Base-by-base conservation (phyloP, 2,329 filamentous ascomycete species). In the Cytospora paraplurivora region DNA sequence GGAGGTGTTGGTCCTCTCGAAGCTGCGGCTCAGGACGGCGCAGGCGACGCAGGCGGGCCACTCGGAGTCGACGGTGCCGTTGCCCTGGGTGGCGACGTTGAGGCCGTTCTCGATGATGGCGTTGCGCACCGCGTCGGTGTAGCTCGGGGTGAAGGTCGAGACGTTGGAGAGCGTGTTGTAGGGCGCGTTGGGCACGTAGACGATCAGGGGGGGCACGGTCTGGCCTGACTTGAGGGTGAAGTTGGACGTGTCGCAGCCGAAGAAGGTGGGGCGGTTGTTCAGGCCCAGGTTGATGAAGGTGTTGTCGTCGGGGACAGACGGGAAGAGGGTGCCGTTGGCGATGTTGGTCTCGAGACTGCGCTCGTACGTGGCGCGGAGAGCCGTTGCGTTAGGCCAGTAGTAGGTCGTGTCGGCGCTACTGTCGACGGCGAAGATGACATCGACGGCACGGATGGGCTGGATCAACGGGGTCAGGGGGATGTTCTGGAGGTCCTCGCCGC, bases 1-100 rank as follows among this genome's bases (percentile, higher is more conserved):
- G 0, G 78, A 67, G 0, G 89, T 89, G 19, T 82, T 81, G 0
- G 91, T 94, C 56, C 92, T 84, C 66, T 86, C 81, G 68, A 95
- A 85, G 69, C 88, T 92, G 66, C 94, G 85, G 59, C 84, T 85
- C 17, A 98, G 82, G 47, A 96, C 88, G 6, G 94, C 95, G 76
- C 95, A 99, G 27, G 88, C 92, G 5, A 97, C 89, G 70, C 94
- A 99, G 1, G 86, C 82, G 0, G 89, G 82, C 94, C 95, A 99
- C 67, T 89, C 76, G 3, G 76, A 70, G 73, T 96, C 89, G 3
- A 88, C 73, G 0, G 92, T 93, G 56, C 83, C 85, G 77, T 98
- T 97, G 58, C 85, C 92, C 80, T 90, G 88, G 0, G 93, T 97
- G 3, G 85, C 93, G 19, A 89, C 86, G 69, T 95, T 85, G 78